These are phyloP conservation scores for Boletus edulis DNA, from an alignment of 768 basidiomycete genomes.

Conservation along the genomic window DNA sequence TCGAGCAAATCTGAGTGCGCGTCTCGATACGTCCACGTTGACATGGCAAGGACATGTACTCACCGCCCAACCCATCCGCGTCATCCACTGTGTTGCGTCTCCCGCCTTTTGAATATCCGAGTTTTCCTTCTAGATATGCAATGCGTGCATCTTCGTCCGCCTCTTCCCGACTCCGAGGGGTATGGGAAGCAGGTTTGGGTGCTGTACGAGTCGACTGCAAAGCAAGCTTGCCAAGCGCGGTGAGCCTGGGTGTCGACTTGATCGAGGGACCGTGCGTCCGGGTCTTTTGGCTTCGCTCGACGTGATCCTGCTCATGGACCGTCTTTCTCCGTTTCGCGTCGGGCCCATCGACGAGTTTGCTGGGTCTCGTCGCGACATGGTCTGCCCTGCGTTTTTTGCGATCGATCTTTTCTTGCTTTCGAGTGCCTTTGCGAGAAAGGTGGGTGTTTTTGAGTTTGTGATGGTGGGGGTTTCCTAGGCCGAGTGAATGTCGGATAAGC, in stretches of 20 bases:
- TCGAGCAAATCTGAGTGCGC: slow-evolving; percentile 49
- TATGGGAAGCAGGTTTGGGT: neutral
- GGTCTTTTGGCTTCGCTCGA: neutral
- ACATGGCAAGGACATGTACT: slow-evolving; percentile 13
- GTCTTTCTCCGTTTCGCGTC: slow-evolving; percentile 46
- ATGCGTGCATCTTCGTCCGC: slow-evolving; percentile 85
- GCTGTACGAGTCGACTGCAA: slow-evolving; percentile 14
- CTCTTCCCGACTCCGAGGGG: slow-evolving; percentile 41
- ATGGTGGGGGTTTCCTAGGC: slow-evolving; percentile 5
- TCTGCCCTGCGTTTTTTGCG: slow-evolving; percentile 63
- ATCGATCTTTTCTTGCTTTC: slow-evolving; percentile 59
- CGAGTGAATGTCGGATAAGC: neutral
- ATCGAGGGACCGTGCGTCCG: neutral
- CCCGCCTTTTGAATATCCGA: slow-evolving; percentile 51
- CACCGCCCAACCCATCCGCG: slow-evolving; percentile 86
- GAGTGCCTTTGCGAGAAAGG: slow-evolving; percentile 54
- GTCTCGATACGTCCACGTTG: neutral
- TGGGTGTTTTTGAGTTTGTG: slow-evolving; percentile 10
- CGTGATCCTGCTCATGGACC: slow-evolving; percentile 10
- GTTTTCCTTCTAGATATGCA: slow-evolving; percentile 73
- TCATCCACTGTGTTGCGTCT: slow-evolving; percentile 48
- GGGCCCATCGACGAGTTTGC: slow-evolving; percentile 40
- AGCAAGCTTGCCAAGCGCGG: slow-evolving; percentile 36
- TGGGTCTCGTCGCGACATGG: slow-evolving; percentile 44
- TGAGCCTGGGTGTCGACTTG: slow-evolving; percentile 15